phyloP scores from a whole-genome alignment of 2,329 filamentous ascomycete species.

The Fragosphaeria purpurea region DNA sequence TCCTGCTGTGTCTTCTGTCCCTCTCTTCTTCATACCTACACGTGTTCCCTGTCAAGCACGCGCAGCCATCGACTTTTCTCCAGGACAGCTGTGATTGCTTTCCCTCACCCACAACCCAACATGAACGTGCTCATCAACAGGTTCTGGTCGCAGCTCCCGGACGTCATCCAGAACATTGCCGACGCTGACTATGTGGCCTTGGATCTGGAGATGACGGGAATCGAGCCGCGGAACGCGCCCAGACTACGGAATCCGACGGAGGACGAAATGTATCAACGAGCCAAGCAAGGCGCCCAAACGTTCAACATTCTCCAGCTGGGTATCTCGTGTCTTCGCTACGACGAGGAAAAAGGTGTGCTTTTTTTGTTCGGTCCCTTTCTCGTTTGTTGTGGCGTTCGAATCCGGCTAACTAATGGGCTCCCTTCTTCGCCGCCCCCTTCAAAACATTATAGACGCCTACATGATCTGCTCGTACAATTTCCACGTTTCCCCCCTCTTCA shows the following conservation, averaged over 20 bases:
- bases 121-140: slow-evolving; percentile 20
- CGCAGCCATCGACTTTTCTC: too few species aligned
- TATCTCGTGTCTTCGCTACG: slow-evolving; percentile 21
- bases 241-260: slow-evolving; percentile 1
- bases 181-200: slow-evolving; percentile 23
- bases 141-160: slow-evolving; percentile 21
- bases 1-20: too few species aligned
- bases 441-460: slow-evolving; percentile 9
- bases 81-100: too few species aligned
- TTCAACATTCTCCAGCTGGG: slow-evolving; percentile 28
- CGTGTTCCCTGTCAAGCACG: too few species aligned
- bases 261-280: slow-evolving; percentile 18
- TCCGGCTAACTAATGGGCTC: too few species aligned
- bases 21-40: too few species aligned
- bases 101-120: background rate
- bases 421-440: too few species aligned
- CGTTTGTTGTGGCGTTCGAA: too few species aligned
- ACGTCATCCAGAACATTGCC: slow-evolving; percentile 20
- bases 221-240: slow-evolving; percentile 7
- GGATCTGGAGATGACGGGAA: slow-evolving; percentile 30
- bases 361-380: too few species aligned
- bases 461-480: slow-evolving; percentile 21
- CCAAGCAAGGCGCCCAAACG: slow-evolving; percentile 19
- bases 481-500: slow-evolving; percentile 21
- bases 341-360: slow-evolving; percentile 6